Percentiles rank a stretch among this genome's conserved stretches.
Evolutionary conservation across 257 asterid species (phyloP).

Genomic region (Plantago elongata): DNA sequence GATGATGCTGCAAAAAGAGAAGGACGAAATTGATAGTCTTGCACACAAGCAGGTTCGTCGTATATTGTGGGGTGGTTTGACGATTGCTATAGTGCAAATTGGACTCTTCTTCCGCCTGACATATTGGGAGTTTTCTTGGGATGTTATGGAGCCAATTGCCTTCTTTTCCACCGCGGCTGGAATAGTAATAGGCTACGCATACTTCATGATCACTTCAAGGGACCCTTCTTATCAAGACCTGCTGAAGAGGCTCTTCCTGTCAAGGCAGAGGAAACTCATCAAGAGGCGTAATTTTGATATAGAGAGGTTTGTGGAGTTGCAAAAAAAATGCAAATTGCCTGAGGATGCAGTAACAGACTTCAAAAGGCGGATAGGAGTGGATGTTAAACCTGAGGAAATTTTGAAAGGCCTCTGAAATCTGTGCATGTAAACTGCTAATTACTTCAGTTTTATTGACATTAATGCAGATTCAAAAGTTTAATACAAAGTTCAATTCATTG

Average conservation of each 20-base stretch:
- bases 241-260: constrained; percentile 74
- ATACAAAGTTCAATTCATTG: no score
- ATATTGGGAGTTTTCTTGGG: constrained; percentile 97
- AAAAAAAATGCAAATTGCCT: constrained; percentile 51
- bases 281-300: constrained; percentile 58
- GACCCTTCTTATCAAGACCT: constrained; percentile 83
- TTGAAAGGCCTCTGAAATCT: constrained; percentile 38
- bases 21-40: constrained; percentile 55
- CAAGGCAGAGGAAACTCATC: constrained; percentile 83
- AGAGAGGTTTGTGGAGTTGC: constrained; percentile 67
- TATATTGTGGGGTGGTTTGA: constrained; percentile 73
- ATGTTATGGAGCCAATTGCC: constrained; percentile 91
- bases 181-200: constrained; percentile 73
- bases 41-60: constrained; percentile 90
- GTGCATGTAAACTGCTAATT: neutral
- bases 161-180: constrained; percentile 76
- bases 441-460: no score
- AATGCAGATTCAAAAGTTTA: no score
- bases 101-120: constrained; percentile 92
- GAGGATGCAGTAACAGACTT: constrained; percentile 37
- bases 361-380: constrained; percentile 48
- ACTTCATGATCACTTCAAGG: constrained; percentile 77
- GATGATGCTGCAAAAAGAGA: constrained; percentile 50
- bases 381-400: constrained; percentile 53
- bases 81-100: constrained; percentile 49